Evolutionary conservation across 257 asterid genomes (phyloP).

Genomic region (Leonotis leonurus): DNA sequence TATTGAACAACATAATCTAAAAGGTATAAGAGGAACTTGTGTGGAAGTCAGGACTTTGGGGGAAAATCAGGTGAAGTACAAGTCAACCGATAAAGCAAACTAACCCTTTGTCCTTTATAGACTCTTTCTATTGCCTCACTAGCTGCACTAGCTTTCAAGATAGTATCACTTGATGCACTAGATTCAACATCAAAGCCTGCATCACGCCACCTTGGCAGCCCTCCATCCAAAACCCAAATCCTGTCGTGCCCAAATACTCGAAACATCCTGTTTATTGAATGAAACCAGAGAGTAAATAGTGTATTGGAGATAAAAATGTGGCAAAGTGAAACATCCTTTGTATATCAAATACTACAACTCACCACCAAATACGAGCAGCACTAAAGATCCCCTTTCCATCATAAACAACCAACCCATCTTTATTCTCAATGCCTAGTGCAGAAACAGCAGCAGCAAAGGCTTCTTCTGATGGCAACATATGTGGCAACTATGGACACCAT

Average conservation of each 20-base stretch:
- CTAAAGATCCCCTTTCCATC: slow-evolving; percentile 98
- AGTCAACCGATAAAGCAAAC: slow-evolving; percentile 6
- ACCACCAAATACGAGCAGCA: slow-evolving; percentile 99
- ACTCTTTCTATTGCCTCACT: slow-evolving; percentile 95
- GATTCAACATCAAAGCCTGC: slow-evolving; percentile 80
- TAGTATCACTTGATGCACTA: slow-evolving; percentile 91
- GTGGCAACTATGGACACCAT: slow-evolving; percentile 59
- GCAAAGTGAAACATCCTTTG: neutral
- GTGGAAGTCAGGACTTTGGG: neutral
- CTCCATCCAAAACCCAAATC: slow-evolving; percentile 95
- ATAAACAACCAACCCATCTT: slow-evolving; percentile 84
- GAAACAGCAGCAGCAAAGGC: slow-evolving; percentile 98
- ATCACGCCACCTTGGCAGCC: slow-evolving; percentile 93
- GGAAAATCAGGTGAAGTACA: neutral
- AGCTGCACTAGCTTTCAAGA: slow-evolving; percentile 97
- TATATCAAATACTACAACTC: slow-evolving; percentile 23
- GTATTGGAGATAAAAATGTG: neutral
- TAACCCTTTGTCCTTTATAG: slow-evolving; percentile 58
- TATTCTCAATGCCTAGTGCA: slow-evolving; percentile 91
- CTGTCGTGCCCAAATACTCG: slow-evolving; percentile 88
- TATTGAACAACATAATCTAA: neutral
- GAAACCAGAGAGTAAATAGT: slow-evolving; percentile 11
- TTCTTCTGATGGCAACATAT: slow-evolving; percentile 97
- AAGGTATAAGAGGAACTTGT: neutral
- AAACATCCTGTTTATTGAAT: slow-evolving; percentile 74